A percentile compares a stretch with the other conserved stretches of the same genome.
These are phyloP conservation scores for Coemansia sp. DNA, from an alignment of 192 early-diverging fungal species.

Conservation along the genomic window DNA sequence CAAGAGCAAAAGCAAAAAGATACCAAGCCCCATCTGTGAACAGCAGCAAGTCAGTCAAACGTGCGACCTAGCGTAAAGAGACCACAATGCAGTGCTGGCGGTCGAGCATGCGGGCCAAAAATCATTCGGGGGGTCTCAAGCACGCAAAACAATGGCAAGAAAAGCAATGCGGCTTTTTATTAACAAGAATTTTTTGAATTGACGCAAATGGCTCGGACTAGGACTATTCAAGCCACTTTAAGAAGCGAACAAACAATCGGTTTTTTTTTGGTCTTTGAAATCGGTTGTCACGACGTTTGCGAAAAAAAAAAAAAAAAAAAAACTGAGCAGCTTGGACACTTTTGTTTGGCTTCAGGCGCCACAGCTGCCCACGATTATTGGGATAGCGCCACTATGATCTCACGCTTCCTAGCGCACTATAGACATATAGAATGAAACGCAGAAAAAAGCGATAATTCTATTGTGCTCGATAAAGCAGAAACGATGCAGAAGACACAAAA, in stretches of 20 bases:
- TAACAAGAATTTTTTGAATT: neutral
- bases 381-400: neutral
- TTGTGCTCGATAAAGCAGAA: neutral
- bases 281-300: too few relatives aligned
- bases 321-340: neutral
- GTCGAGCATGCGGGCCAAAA: neutral
- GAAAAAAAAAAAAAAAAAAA: neutral
- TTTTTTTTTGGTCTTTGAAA: too few relatives aligned
- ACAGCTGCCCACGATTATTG: neutral
- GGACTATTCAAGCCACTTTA: neutral
- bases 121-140: neutral
- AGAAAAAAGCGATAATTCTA: neutral
- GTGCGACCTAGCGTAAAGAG: neutral
- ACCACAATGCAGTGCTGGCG: neutral
- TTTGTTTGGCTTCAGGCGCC: neutral
- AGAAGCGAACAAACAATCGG: too few relatives aligned
- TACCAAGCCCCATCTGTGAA: constrained; percentile 1
- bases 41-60: neutral
- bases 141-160: neutral
- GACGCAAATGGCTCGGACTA: neutral
- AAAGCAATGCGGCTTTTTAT: neutral
- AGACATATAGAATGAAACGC: neutral
- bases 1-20: neutral
- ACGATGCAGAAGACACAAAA: constrained; percentile 13
- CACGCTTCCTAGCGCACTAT: neutral